These are phyloP conservation scores for Colletotrichum tofieldiae DNA, from an alignment of 2,329 filamentous ascomycete species.

Conservation along the genomic window DNA sequence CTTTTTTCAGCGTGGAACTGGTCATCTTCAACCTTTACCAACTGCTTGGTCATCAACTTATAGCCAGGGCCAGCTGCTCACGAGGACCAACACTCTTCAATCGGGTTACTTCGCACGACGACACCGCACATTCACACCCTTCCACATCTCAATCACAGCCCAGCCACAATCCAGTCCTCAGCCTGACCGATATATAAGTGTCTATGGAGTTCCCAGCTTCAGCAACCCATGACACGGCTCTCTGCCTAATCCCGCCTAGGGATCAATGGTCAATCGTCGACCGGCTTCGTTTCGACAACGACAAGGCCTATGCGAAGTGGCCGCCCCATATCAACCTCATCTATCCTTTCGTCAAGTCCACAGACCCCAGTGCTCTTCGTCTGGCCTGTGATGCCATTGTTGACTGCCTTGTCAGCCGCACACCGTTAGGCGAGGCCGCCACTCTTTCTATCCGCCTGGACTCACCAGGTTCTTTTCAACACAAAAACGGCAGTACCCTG, in stretches of 20 bases:
- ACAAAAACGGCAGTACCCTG: constrained; percentile 66
- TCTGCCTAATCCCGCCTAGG: constrained; percentile 72
- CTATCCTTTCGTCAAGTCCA: constrained; percentile 72
- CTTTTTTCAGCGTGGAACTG: too few species aligned
- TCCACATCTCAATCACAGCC: neutral
- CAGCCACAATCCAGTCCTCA: neutral
- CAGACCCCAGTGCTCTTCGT: constrained; percentile 58
- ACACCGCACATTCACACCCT: neutral
- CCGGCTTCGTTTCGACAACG: constrained; percentile 72
- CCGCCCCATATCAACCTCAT: constrained; percentile 77
- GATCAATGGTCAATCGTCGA: constrained; percentile 65
- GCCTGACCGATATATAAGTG: neutral
- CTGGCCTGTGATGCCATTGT: constrained; percentile 59
- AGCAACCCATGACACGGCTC: constrained; percentile 68
- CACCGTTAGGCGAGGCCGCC: constrained; percentile 21
- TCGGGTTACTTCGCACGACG: neutral
- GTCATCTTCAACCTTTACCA: too few species aligned
- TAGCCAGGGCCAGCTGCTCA: neutral
- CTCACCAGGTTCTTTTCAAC: constrained; percentile 62
- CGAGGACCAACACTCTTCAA: neutral
- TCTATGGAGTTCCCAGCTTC: constrained; percentile 22
- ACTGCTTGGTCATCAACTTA: neutral
- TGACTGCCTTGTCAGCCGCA: constrained; percentile 48
- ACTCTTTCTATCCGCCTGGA: constrained; percentile 55
- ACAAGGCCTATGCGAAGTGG: constrained; percentile 74